Base-by-base conservation (phyloP, 768 basidiomycete species). In the Leccinum fibrillosum region DNA sequence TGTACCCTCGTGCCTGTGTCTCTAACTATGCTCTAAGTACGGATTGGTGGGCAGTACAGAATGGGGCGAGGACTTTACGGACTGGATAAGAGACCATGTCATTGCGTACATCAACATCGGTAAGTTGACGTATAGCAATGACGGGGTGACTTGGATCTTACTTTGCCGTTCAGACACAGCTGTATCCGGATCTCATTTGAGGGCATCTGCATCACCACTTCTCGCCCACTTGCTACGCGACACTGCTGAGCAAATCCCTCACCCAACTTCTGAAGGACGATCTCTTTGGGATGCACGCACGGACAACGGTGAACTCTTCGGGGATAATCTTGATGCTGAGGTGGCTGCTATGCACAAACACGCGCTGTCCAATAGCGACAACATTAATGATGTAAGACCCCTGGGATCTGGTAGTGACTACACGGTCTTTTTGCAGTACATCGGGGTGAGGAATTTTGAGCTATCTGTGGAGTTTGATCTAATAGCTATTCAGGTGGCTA, bases 401-500 rank as follows among this genome's bases (percentile, higher is more conserved):
- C 75, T 94, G n/a, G 92, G 92, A 42, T 90, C 87, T 53, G 92
- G 92, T 25, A 92, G 90, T 57, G 96, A 98, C 72, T 98, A 81
- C 64, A 97, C 95, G 0, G 88, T 92, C 10, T 97, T 98, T 76
- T 74, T 98, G 65, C 92, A 98, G 72, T 78, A 86, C 44, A 77
- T 86, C 53, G 89, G 89, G 2, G 82, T 89, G 55, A 73, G 83
- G 9, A 32, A 26, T 37, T 23, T 57, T 32, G 17, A 17, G 25
- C 37, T 30, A 21, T 13, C 10, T 21, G 28, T 52, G 7, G 44
- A 13, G 32, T 32, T 62, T 42, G 34, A 47, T 47, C 57, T 61
- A 10, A 63, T 28, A 23, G 34, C 23, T 28, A 28, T 57, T 17
- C 28, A 76, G 75, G 66, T 75, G 19, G 64, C 78, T 25, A 76